A percentile compares a stretch with the other conserved stretches of the same genome.
Conservation (phyloP, 1,139 yeast species). For the Yamadazyma diddensiae region DNA sequence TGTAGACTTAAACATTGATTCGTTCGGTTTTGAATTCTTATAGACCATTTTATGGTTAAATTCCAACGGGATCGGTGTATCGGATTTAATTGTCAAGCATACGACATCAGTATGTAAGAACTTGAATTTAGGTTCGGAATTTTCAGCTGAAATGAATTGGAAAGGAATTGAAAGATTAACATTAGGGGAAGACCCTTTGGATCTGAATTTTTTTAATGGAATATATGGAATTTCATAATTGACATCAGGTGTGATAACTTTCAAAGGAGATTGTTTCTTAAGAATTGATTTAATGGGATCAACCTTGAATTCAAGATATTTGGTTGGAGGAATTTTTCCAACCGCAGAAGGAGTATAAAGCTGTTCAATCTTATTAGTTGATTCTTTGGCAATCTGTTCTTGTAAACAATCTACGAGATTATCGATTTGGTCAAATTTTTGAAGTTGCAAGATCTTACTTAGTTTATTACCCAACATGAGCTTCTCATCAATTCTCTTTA, state of each 20-base stretch:
- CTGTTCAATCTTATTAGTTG: conserved; percentile 9
- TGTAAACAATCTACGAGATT: conserved; percentile 8
- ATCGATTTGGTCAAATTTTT: conserved; percentile 2
- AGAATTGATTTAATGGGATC: conserved; percentile 7
- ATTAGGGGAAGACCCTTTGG: conserved; percentile 13
- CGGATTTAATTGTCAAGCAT: conserved; percentile 32
- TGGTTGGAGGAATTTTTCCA: conserved; percentile 5
- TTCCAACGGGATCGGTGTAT: conserved; percentile 37
- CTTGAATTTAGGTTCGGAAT: conserved; percentile 29
- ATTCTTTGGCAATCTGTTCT: conserved; percentile 6
- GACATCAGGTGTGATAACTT: conserved; percentile 26
- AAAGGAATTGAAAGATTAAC: conserved; percentile 34
- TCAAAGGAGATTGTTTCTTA: conserved; percentile 11
- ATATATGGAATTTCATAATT: conserved; percentile 29
- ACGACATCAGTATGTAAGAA: conserved; percentile 28
- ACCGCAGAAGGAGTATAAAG: conserved; percentile 9
- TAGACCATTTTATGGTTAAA: conserved; percentile 40
- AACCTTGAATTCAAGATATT: conserved; percentile 11
- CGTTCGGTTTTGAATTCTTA: conserved; percentile 15
- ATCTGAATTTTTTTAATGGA: conserved; percentile 27
- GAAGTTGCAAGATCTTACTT: conserved; percentile 3
- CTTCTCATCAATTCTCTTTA: conserved; percentile 27
- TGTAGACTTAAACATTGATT: conserved; percentile 15
- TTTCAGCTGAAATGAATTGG: conserved; percentile 9
- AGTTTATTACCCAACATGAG: conserved; percentile 12